Base-by-base conservation (phyloP, 2,329 filamentous ascomycete genomes). In the Nigrospora osmanthi region DNA sequence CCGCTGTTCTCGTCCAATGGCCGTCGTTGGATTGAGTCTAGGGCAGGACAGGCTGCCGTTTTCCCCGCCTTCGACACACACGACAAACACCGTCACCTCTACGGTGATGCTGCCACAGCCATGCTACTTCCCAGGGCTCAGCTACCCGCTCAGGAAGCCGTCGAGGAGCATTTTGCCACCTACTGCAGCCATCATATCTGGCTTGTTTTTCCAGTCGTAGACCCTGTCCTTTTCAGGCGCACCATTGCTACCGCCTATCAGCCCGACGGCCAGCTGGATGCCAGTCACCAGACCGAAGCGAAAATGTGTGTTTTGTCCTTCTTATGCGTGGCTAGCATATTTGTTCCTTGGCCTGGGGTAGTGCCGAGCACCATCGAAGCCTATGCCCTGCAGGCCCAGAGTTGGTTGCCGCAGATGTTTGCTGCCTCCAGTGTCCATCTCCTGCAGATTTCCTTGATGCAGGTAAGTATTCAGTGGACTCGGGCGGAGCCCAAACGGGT, bases 231-330 rank as follows among this genome's bases (percentile, higher is more conserved):
- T 0, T 78, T 78, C 45, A 49, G 58, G 12, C 58, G 68, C 2
- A 76, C 69, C 0, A 62, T 76, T 15, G 55, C 62, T 0, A 32
- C 59, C 0, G 76, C 73, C 0, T 79, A 78, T 48, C 49, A 58
- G 2, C 50, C 61, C 1, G 40, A 47, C 0, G 37, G 48, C 0
- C 31, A 32, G 6, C 16, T 15, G 10, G 43, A 47, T 5, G 33
- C 38, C 48, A 47, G 3, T 31, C 48, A 10, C 47, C 55, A 7
- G 35, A 61, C 35, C 60, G 57, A 45, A 52, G 65, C 67, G 14
- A 71, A 64, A 40, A 70, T 68, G 1, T 76, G 71, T 44, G 61
- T 79, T 1, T 64, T 75, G 40, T 63, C 73, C 0, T 77, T 79
- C 51, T 47, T 71, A 0, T 64, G 69, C 0, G 58, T 72, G 34